Percentiles rank a stretch among this genome's conserved stretches.
These are phyloP conservation scores for Claviceps paspali DNA, from an alignment of 2,329 filamentous ascomycete genomes.

Conservation along the genomic window DNA sequence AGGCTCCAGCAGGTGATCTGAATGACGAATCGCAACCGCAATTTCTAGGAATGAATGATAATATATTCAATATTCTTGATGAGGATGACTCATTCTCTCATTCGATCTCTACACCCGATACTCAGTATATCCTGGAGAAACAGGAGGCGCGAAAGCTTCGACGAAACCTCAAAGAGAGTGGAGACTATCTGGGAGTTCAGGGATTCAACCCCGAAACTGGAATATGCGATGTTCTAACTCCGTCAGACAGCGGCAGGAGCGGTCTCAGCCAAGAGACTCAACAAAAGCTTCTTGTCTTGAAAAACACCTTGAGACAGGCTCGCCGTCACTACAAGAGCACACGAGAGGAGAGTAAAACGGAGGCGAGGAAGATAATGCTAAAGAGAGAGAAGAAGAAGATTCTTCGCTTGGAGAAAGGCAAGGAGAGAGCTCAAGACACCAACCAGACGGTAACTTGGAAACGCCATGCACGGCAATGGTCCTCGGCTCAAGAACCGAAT, in stretches of 20 bases:
- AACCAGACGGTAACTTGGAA: slow-evolving; percentile 27
- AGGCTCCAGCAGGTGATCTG: neutral
- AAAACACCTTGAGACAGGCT: slow-evolving; percentile 18
- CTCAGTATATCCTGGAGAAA: slow-evolving; percentile 13
- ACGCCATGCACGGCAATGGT: slow-evolving; percentile 32
- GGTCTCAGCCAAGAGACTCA: slow-evolving; percentile 16
- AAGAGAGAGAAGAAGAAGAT: slow-evolving; percentile 23
- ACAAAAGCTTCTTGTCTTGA: slow-evolving; percentile 17
- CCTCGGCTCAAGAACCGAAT: slow-evolving; percentile 32
- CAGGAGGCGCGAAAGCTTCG: slow-evolving; percentile 21
- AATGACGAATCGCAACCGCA: neutral
- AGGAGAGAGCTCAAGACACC: slow-evolving; percentile 19
- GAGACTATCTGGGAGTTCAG: slow-evolving; percentile 43
- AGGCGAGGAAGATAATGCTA: slow-evolving; percentile 18
- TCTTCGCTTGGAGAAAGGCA: slow-evolving; percentile 26
- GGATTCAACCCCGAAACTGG: slow-evolving; percentile 43
- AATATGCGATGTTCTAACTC: slow-evolving; percentile 33
- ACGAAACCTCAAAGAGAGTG: slow-evolving; percentile 33
- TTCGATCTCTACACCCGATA: neutral
- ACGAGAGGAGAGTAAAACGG: slow-evolving; percentile 30
- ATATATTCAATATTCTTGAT: neutral
- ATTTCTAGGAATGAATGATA: neutral
- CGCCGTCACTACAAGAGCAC: slow-evolving; percentile 22
- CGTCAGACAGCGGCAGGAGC: slow-evolving; percentile 30
- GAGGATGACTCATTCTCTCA: neutral